Evolutionary conservation across 2,329 filamentous ascomycete genomes (phyloP), one percentile per base, ranked within the genome.

Genomic region (Exophiala aquamarina): DNA sequence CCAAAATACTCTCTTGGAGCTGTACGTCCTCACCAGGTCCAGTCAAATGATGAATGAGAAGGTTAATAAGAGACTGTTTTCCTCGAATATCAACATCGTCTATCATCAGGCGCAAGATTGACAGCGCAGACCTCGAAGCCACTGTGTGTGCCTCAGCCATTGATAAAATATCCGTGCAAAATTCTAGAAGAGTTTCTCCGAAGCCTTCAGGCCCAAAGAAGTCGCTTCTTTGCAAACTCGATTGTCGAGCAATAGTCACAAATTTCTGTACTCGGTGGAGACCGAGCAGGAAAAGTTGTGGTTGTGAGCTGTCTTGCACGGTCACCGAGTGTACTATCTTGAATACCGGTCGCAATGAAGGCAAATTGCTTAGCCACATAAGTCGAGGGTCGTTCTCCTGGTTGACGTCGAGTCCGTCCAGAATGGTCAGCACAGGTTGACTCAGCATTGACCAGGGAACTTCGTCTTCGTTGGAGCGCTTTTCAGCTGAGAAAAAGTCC

Each of bases 401-500:
- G 15, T 42, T 36, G 23, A 37, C 31, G 3, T 48, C 38, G 9
- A 50, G n/a, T 15, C 26, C 32, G 19, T 58, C 55, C 26, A 58
- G 32, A 2, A 58, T 44, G 20, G 26, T 45, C 11, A 58, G 31
- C 6, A 51, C 40, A 9, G 55, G 53, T 15, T 53, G 47, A n/a
- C 50, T 40, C 10, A 58, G 41, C 41, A 54, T 41, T 23, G 42
- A 39, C 52, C 52, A 55, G 4, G 55, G 55, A 14, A 56, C 41
- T n/a, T 49, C 44, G 14, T 55, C 55, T 7, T 58, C 55, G 6
- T 49, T 32, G 8, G 39, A 39, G 19, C 36, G 26, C 28, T 47
- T 29, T 11, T 18, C 32, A 13, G 46, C 32, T 17, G 52, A 44
- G 17, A 55, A 52, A 18, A 52, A 32, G 32, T 55, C 52, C 11